Percentiles rank a stretch among this genome's conserved stretches.
Conservation (phyloP, 768 basidiomycete species). For the Tulasnella sp. region DNA sequence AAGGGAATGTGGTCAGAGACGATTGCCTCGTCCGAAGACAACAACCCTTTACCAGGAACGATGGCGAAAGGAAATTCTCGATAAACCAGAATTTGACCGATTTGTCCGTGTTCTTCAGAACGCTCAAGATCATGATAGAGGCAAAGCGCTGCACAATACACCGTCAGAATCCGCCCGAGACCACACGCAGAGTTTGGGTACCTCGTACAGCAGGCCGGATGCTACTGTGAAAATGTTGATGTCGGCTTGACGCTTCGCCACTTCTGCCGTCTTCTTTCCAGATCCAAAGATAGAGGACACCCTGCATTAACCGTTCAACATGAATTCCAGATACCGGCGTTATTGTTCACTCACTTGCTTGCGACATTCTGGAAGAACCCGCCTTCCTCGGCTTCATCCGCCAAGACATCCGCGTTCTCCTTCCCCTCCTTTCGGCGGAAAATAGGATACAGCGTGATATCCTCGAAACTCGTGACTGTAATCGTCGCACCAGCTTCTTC, state of each 20-base stretch:
- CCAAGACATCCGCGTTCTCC: constrained; percentile 72
- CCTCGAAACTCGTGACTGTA: constrained; percentile 80
- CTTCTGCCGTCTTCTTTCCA: background rate
- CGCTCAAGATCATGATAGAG: constrained; percentile 96
- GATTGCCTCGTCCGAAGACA: background rate
- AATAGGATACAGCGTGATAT: constrained; percentile 76
- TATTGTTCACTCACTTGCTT: constrained; percentile 1
- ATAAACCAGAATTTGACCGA: constrained; percentile 99
- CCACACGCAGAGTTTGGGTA: constrained; percentile 24
- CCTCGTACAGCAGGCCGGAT: constrained; percentile 92
- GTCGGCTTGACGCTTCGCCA: constrained; percentile 49
- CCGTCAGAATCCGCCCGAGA: constrained; percentile 3
- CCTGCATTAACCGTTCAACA: background rate
- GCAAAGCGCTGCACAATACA: constrained; percentile 62
- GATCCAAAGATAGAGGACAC: constrained; percentile 13
- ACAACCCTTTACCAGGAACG: constrained; percentile 61
- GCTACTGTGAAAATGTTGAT: constrained; percentile 99
- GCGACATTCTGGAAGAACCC: background rate
- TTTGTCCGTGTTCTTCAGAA: constrained; percentile 84
- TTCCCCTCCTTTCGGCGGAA: constrained; percentile 57
- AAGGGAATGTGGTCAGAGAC: background rate
- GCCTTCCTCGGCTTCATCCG: constrained; percentile 16
- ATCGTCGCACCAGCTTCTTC: constrained; percentile 59
- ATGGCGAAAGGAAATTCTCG: constrained; percentile 95
- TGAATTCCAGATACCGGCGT: background rate